Evolutionary conservation across 805 yeast genomes (phyloP), one percentile per base, ranked within the genome.

Genomic region (Sungouiozyma ichnusensis): DNA sequence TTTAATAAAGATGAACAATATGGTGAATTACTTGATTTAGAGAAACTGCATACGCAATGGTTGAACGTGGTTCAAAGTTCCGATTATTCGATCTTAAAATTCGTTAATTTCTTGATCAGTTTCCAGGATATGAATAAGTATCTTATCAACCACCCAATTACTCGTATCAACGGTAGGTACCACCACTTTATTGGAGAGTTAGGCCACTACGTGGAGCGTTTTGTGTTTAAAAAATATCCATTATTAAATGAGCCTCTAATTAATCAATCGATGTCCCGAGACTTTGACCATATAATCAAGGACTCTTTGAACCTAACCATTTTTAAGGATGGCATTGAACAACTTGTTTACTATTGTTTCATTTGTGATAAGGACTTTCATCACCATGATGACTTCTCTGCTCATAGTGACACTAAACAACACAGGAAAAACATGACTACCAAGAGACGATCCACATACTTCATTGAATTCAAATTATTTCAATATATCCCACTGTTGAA

Each of bases 341-440:
- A 44, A 53, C 3, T 44, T 74, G 1, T 81, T 59, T 24, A 24
- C 29, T 11, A 7, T 49, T 90, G 97, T 56, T 48, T 59, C 3
- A 69, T 72, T 0, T 90, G 97, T 56, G 68, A 73, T 20, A 81
- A 76, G 53, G 43, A 52, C 16, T 87, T 85, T 55, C 64, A 82
- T 13, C 80, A 81, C 40, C 64, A 64, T 20, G 63, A 86, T 0
- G 92, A 84, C 0, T 87, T 68, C 55, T 61, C 71, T 3, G 78
- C 74, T 2, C 97, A 90, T 66, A 59, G 85, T 19, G 45, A 52
- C 1, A 94, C 95, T 1, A 84, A 82, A 55, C 80, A 79, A 50
- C 97, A 90, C 56, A 63, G 69, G 43, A 80, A 77, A 49, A 76
- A 76, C 33, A 55, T 50, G 0, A 52, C 46, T 19, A 6, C 29